Conservation (phyloP, 2,329 filamentous ascomycete species). For the Exophiala xenobiotica region DNA sequence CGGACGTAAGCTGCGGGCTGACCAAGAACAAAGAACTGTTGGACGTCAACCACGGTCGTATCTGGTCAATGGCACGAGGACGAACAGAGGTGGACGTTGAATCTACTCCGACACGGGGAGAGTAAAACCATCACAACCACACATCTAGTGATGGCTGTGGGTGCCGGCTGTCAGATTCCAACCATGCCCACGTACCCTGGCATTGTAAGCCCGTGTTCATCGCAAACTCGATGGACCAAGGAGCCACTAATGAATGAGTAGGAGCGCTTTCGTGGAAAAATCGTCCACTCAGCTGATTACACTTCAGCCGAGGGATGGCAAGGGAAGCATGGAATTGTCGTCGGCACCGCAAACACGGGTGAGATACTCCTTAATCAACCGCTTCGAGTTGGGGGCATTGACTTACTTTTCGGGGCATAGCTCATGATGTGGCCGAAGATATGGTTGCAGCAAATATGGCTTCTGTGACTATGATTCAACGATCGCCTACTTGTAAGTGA, state of each 20-base stretch:
- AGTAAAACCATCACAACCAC: not conserved
- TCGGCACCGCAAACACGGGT: constrained; percentile 49
- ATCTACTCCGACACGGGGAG: constrained; percentile 29
- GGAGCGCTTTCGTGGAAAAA: constrained; percentile 39
- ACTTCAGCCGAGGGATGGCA: constrained; percentile 34
- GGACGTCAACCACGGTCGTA: constrained; percentile 41
- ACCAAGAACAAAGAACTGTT: constrained; percentile 40
- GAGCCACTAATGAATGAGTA: constrained; percentile 15
- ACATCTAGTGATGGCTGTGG: constrained; percentile 2
- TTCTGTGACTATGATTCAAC: constrained; percentile 49
- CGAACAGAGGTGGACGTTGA: constrained; percentile 41
- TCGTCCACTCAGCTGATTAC: constrained; percentile 39
- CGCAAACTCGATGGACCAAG: too few species aligned
- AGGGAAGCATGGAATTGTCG: constrained; percentile 46
- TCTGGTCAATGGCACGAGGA: constrained; percentile 42
- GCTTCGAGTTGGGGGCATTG: too few species aligned
- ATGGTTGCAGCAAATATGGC: constrained; percentile 44
- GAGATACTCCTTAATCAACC: too few species aligned
- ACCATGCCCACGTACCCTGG: constrained; percentile 28
- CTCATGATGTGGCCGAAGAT: constrained; percentile 50
- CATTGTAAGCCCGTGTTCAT: constrained; percentile 25
- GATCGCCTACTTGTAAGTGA: constrained; percentile 39
- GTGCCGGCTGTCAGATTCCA: constrained; percentile 32
- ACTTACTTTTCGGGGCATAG: constrained; percentile 29
- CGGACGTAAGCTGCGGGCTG: not conserved